Evolutionary conservation across 1,139 yeast genomes (phyloP).

Genomic region (Hyphopichia burtonii): DNA sequence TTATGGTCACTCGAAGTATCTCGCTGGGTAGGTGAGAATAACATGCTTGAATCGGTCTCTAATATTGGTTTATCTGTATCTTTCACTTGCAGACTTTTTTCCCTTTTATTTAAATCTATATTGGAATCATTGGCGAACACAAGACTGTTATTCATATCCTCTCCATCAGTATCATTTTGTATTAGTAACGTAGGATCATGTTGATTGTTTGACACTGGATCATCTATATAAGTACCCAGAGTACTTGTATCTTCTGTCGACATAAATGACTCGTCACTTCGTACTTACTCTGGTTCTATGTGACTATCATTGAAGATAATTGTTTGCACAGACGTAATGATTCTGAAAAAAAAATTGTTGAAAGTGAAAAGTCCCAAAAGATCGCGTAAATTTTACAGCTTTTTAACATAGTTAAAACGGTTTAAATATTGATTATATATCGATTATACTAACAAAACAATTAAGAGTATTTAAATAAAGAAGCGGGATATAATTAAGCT

Average conservation of each 20-base stretch:
- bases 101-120: not conserved
- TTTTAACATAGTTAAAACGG: too few species aligned
- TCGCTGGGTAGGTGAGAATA: not conserved
- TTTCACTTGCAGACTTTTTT: not conserved
- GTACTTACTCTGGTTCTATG: not conserved
- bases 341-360: not conserved
- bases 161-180: not conserved
- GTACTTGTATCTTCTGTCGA: conserved; percentile 1
- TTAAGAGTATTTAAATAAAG: too few species aligned
- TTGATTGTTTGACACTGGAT: not conserved
- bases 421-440: too few species aligned
- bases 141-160: conserved; percentile 2
- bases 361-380: not conserved
- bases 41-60: not conserved
- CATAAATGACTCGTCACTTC: not conserved
- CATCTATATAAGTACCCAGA: not conserved
- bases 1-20: not conserved
- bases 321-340: not conserved
- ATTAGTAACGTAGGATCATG: not conserved
- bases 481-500: too few species aligned
- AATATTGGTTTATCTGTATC: not conserved
- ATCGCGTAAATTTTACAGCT: not conserved
- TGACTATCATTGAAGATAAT: not conserved
- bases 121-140: conserved; percentile 2
- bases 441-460: too few species aligned